phyloP scores from a whole-genome alignment of 2,329 filamentous ascomycete species.

The Aspergillus versicolor region DNA sequence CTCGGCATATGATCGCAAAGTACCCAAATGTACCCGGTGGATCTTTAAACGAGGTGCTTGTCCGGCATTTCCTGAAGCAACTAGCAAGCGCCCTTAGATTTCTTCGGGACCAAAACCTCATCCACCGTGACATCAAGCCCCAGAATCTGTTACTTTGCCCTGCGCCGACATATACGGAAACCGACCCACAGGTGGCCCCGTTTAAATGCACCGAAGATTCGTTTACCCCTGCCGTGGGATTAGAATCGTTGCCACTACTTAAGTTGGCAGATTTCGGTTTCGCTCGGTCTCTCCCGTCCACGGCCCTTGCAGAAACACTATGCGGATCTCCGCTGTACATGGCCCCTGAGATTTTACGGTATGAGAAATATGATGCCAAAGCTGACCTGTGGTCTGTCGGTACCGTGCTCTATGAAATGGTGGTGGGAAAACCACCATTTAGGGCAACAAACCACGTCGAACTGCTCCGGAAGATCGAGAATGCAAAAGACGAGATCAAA shows the following conservation, averaged over 20 bases:
- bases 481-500: conserved; percentile 77
- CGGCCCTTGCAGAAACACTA: conserved; percentile 89
- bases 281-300: conserved; percentile 83
- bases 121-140: conserved; percentile 96
- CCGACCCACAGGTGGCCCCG: conserved; percentile 62
- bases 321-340: conserved; percentile 98
- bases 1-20: conserved; percentile 86
- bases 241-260: conserved; percentile 86
- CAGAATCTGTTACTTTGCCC: conserved; percentile 92
- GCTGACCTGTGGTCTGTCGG: conserved; percentile 97
- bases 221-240: conserved; percentile 74
- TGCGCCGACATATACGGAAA: conserved; percentile 68
- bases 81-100: conserved; percentile 90
- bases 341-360: conserved; percentile 95
- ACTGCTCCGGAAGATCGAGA: conserved; percentile 86
- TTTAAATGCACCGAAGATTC: conserved; percentile 80
- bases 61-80: conserved; percentile 93
- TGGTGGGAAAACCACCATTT: conserved; percentile 85
- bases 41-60: conserved; percentile 94
- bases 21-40: conserved; percentile 82
- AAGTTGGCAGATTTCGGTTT: conserved; percentile 99
- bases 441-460: conserved; percentile 93
- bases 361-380: conserved; percentile 96
- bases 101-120: conserved; percentile 77
- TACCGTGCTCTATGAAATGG: conserved; percentile 94